These are phyloP conservation scores for Cucurbitaria berberidis DNA, from an alignment of 2,329 filamentous ascomycete species.

Conservation along the genomic window DNA sequence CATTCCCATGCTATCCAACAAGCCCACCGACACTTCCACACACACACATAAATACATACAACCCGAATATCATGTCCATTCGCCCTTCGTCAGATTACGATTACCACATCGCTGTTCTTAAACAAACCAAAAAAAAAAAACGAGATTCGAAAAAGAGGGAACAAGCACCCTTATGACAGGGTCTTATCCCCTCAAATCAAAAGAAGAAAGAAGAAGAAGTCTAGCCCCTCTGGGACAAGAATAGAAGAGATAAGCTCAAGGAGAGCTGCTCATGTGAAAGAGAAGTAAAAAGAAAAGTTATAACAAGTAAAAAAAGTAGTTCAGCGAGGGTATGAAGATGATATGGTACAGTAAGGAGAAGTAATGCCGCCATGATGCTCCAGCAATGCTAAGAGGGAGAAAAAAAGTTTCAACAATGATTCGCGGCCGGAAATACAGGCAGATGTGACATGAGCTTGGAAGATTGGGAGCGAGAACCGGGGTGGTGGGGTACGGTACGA, in stretches of 20 bases:
- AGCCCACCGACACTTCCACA: too few relatives aligned
- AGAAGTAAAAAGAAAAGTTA: neutral
- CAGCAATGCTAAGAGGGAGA: slow-evolving; percentile 9
- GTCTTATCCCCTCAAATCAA: too few relatives aligned
- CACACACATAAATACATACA: too few relatives aligned
- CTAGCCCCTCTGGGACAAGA: neutral
- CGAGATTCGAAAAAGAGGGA: too few relatives aligned
- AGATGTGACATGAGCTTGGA: neutral
- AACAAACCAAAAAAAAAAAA: too few relatives aligned
- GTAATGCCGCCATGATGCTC: slow-evolving; percentile 8
- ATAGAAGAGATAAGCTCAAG: too few relatives aligned
- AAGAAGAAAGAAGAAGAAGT: neutral
- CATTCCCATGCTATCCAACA: too few relatives aligned
- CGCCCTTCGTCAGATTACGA: too few relatives aligned
- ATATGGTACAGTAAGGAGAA: slow-evolving; percentile 17
- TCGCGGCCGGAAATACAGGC: neutral
- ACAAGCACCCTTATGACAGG: too few relatives aligned
- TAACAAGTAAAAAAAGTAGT: slow-evolving; percentile 14
- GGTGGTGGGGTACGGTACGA: neutral
- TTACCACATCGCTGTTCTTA: too few relatives aligned
- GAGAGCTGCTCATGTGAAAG: neutral
- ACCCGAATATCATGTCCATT: too few relatives aligned
- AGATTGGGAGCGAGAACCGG: neutral
- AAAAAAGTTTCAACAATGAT: neutral
- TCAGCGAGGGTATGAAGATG: slow-evolving; percentile 32